Percentiles rank a stretch among this genome's conserved stretches.
Evolutionary conservation across 2,329 filamentous ascomycete species (phyloP).

Genomic region (Aspergillus felis): DNA sequence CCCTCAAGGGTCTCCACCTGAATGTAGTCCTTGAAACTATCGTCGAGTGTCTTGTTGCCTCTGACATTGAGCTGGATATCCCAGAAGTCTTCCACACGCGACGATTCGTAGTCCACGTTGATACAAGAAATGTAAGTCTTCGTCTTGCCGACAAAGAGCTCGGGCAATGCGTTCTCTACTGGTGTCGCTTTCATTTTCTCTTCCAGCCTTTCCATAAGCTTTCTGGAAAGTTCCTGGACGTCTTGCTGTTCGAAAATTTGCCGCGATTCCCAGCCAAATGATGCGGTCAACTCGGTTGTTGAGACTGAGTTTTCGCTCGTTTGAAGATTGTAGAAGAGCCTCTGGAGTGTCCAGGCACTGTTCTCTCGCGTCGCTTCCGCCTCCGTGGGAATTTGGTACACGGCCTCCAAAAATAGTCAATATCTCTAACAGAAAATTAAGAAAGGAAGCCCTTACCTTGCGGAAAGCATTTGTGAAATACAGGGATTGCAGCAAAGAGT

Average conservation of each 20-base stretch:
- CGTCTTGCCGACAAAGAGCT: conserved; percentile 94
- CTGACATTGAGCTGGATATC: conserved; percentile 96
- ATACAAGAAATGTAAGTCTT: conserved; percentile 99
- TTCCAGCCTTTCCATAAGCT: conserved; percentile 96
- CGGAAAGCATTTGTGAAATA: conserved; percentile 91
- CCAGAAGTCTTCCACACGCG: conserved; percentile 95
- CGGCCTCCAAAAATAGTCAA: conserved; percentile 56
- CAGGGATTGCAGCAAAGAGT: conserved; percentile 77
- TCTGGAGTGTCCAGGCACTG: conserved; percentile 89
- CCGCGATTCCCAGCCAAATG: conserved; percentile 96
- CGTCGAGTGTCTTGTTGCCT: conserved; percentile 86
- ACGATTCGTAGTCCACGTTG: conserved; percentile 96
- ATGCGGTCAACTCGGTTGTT: conserved; percentile 89
- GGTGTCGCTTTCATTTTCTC: conserved; percentile 97
- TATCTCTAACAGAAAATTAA: background rate
- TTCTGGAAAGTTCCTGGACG: conserved; percentile 92
- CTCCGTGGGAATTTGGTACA: conserved; percentile 94
- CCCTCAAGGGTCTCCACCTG: conserved; percentile 95
- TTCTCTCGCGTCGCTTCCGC: conserved; percentile 75
- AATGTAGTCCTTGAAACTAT: conserved; percentile 95
- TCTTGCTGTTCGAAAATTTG: conserved; percentile 99
- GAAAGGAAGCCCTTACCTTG: conserved; percentile 55
- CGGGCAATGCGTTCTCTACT: conserved; percentile 80
- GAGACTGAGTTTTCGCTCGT: conserved; percentile 78
- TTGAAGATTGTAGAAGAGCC: conserved; percentile 92